phyloP scores from a whole-genome alignment of 306 rosid genomes.

The Ceratonia siliqua region DNA sequence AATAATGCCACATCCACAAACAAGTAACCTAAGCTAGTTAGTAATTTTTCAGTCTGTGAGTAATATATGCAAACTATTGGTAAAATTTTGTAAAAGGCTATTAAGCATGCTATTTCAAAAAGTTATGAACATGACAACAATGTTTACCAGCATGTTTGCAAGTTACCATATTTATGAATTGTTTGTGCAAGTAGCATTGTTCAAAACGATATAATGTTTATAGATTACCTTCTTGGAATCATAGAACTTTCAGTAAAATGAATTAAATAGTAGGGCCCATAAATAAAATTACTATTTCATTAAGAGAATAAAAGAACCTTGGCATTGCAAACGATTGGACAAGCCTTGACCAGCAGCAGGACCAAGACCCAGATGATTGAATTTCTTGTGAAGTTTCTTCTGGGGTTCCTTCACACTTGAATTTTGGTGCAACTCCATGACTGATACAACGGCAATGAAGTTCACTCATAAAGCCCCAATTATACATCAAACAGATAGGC shows the following conservation, averaged over 20 bases:
- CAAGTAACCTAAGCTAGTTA: background rate
- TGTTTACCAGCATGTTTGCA: background rate
- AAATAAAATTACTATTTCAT: conserved; percentile 13
- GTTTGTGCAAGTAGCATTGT: background rate
- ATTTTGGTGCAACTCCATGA: conserved; percentile 58
- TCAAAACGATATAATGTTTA: background rate
- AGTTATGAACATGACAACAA: too few relatives aligned
- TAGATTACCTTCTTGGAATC: conserved; percentile 3
- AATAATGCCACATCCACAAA: background rate
- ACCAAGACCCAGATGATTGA: conserved; percentile 81
- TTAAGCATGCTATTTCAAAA: background rate
- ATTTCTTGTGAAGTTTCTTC: conserved; percentile 56
- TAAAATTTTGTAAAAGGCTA: background rate
- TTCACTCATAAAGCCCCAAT: conserved; percentile 1
- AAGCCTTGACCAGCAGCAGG: conserved; percentile 94
- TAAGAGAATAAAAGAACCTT: conserved; percentile 49
- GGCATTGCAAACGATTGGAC: conserved; percentile 81
- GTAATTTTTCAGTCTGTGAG: background rate
- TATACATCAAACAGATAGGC: conserved; percentile 14
- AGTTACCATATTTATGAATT: background rate
- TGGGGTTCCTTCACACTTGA: conserved; percentile 44
- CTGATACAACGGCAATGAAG: conserved; percentile 43
- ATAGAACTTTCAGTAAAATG: conserved; percentile 17
- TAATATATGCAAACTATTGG: background rate
- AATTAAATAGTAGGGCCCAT: background rate